Percentiles rank a stretch among this genome's conserved stretches.
phyloP scores from a whole-genome alignment of 2,329 filamentous ascomycete species.

The Grosmannia serpens region DNA sequence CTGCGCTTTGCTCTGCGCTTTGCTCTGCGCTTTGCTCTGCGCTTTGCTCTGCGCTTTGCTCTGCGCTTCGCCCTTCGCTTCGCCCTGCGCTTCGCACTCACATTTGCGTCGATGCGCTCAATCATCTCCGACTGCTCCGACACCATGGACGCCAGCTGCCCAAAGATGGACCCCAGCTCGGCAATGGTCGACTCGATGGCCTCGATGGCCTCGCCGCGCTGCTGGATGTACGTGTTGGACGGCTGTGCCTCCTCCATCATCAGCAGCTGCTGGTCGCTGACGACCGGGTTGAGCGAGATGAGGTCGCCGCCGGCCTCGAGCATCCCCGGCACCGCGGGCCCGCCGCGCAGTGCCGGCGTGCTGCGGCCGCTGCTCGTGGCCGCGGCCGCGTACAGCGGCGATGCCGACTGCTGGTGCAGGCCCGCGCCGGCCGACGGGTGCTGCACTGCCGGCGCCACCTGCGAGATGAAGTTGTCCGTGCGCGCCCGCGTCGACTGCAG shows the following conservation, averaged over 20 bases:
- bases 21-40: background rate
- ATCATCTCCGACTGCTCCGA: conserved; percentile 97
- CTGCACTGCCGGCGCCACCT: conserved; percentile 68
- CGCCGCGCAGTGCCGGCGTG: conserved; percentile 10
- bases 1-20: too few species aligned
- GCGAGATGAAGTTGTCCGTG: conserved; percentile 93
- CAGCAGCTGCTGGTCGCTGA: conserved; percentile 71
- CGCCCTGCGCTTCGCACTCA: conserved; percentile 4
- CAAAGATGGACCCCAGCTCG: conserved; percentile 56
- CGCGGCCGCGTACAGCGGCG: conserved; percentile 70
- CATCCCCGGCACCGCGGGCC: conserved; percentile 6
- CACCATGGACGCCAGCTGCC: conserved; percentile 83
- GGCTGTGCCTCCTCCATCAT: conserved; percentile 89
- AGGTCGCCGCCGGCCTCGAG: conserved; percentile 44
- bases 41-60: too few species aligned
- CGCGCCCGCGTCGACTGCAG: conserved; percentile 86
- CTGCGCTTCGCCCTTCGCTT: too few species aligned
- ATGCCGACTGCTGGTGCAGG: conserved; percentile 47
- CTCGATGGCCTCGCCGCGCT: conserved; percentile 90
- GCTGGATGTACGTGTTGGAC: conserved; percentile 80
- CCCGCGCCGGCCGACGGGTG: conserved; percentile 16
- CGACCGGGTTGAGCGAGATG: conserved; percentile 69
- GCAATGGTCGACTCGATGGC: conserved; percentile 92
- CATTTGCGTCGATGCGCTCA: conserved; percentile 17
- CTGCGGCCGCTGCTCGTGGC: conserved; percentile 26